Evolutionary conservation across 805 yeast species (phyloP).

Genomic region (Pichia kluyveri): DNA sequence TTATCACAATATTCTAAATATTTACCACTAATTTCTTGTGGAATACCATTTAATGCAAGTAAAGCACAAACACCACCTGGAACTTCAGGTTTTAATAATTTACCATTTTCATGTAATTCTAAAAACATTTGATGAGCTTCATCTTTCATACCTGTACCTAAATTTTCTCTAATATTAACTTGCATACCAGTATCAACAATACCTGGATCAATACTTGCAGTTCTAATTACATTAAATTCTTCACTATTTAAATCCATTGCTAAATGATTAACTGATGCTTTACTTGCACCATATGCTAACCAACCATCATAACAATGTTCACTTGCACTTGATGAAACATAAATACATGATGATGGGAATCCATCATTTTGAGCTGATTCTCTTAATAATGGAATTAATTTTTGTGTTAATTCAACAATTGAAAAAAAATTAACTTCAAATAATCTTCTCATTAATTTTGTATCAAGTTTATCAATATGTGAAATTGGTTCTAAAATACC

Average conservation of each 20-base stretch:
- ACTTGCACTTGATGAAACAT: conserved; percentile 88
- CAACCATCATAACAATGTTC: conserved; percentile 58
- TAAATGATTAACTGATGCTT: conserved; percentile 83
- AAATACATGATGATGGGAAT: conserved; percentile 26
- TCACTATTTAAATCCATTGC: conserved; percentile 60
- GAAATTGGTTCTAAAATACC: conserved; percentile 77
- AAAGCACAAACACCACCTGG: conserved; percentile 70
- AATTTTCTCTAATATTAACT: conserved; percentile 58
- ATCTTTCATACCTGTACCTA: conserved; percentile 51
- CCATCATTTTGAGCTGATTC: conserved; percentile 34
- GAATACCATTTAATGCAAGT: conserved; percentile 55
- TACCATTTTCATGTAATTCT: conserved; percentile 48
- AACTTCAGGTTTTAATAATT: conserved; percentile 56
- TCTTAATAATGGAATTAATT: conserved; percentile 37
- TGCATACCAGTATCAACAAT: conserved; percentile 94
- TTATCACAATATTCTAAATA: conserved; percentile 41
- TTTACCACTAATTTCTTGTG: conserved; percentile 51
- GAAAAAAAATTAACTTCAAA: conserved; percentile 78
- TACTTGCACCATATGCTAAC: conserved; percentile 88
- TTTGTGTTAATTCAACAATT: conserved; percentile 49
- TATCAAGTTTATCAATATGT: conserved; percentile 34
- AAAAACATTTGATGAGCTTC: conserved; percentile 54
- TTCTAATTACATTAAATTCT: conserved; percentile 40
- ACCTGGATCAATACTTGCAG: conserved; percentile 84
- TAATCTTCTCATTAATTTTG: conserved; percentile 49